Percentiles rank a stretch among this genome's conserved stretches.
phyloP scores from a whole-genome alignment of 1,284 basidiomycete species.

The Malassezia cuniculi region DNA sequence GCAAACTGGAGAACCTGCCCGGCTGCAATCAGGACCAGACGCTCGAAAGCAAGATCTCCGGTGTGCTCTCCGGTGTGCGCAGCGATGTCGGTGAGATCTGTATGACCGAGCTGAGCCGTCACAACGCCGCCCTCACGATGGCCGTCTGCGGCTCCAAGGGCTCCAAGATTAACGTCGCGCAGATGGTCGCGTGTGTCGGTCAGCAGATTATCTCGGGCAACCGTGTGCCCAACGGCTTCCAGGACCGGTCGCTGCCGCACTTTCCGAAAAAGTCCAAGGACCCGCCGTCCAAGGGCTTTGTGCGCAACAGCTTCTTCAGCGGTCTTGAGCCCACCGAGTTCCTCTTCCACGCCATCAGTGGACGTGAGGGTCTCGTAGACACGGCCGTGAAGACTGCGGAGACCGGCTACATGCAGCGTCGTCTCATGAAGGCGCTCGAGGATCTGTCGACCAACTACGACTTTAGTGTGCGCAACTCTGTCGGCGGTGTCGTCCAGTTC shows the following conservation, averaged over 20 bases:
- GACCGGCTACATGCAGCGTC: constrained; percentile 97
- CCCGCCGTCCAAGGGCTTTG: constrained; percentile 95
- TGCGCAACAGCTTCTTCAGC: constrained; percentile 85
- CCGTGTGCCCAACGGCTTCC: constrained; percentile 97
- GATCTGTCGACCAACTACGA: constrained; percentile 96
- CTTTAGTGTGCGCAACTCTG: constrained; percentile 86
- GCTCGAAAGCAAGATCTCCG: constrained; percentile 85
- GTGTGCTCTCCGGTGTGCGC: constrained; percentile 82
- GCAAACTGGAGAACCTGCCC: constrained; percentile 84
- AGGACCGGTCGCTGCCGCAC: constrained; percentile 94
- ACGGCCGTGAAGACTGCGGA: constrained; percentile 99
- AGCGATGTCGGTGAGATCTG: constrained; percentile 93
- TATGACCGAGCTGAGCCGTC: constrained; percentile 88
- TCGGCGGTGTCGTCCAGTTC: constrained; percentile 95
- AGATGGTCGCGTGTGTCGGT: constrained; percentile 99
- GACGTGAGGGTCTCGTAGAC: constrained; percentile 94
- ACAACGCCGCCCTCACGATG: constrained; percentile 97
- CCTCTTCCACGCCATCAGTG: constrained; percentile 96
- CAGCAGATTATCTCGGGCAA: constrained; percentile 97
- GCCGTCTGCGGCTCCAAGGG: constrained; percentile 97
- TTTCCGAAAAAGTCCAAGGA: constrained; percentile 96
- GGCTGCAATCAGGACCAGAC: constrained; percentile 96
- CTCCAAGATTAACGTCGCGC: constrained; percentile 97
- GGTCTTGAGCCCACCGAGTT: constrained; percentile 94
- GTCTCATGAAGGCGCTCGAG: constrained; percentile 96